Evolutionary conservation across 805 yeast genomes (phyloP).

Genomic region (Kuraishia ogatae): DNA sequence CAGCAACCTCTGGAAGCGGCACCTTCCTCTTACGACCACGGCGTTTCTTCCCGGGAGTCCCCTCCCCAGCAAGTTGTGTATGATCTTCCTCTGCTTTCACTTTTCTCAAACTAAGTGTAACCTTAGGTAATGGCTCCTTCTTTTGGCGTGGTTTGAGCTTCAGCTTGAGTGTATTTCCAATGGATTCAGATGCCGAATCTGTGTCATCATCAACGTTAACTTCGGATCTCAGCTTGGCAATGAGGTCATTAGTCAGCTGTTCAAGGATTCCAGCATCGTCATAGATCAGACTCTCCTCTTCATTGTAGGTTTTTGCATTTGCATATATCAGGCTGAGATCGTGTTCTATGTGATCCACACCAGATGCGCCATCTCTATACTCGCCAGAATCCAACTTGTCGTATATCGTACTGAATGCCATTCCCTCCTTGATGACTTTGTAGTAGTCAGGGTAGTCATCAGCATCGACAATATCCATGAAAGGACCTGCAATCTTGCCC

Average conservation of each 20-base stretch:
- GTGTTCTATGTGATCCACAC: constrained; percentile 48
- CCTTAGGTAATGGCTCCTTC: neutral
- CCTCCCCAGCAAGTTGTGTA: neutral
- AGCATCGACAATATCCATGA: constrained; percentile 64
- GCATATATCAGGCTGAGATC: constrained; percentile 58
- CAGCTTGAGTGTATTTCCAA: constrained; percentile 1
- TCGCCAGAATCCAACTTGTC: constrained; percentile 42
- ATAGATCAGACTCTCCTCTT: constrained; percentile 60
- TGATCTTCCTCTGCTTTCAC: constrained; percentile 4
- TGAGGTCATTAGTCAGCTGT: constrained; percentile 36
- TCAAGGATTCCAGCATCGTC: constrained; percentile 61
- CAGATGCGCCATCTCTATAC: constrained; percentile 37
- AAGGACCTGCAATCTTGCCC: constrained; percentile 56
- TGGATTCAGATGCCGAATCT: neutral
- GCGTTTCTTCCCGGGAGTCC: constrained; percentile 3
- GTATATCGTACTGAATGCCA: constrained; percentile 56
- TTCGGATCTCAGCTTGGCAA: constrained; percentile 13
- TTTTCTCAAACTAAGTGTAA: constrained; percentile 4
- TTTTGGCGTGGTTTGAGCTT: constrained; percentile 3
- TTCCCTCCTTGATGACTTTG: constrained; percentile 61
- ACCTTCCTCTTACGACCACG: constrained; percentile 4
- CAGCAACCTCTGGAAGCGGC: constrained; percentile 5
- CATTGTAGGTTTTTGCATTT: constrained; percentile 76
- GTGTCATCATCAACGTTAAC: neutral
- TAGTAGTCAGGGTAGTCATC: constrained; percentile 76